Conservation (phyloP, 2,329 filamentous ascomycete species). For the Gaeumannomyces tritici region DNA sequence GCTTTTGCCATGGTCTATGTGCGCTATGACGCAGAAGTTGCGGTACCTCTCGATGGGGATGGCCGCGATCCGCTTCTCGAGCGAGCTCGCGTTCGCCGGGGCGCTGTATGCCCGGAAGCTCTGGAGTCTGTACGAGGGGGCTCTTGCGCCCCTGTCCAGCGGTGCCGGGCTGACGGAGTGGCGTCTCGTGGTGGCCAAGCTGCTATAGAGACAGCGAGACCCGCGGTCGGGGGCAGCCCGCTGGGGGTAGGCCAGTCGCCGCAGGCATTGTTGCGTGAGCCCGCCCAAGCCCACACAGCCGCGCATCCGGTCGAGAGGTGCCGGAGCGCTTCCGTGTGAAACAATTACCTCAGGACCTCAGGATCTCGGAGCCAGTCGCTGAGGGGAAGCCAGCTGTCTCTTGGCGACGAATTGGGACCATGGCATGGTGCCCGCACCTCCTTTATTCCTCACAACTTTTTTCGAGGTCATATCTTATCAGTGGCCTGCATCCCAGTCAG, state of each 20-base stretch:
- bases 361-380: not conserved
- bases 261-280: constrained; percentile 3
- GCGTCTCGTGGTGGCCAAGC: not conserved
- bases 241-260: not conserved
- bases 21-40: constrained; percentile 98
- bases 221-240: not conserved
- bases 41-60: constrained; percentile 74
- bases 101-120: not conserved
- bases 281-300: constrained; percentile 4
- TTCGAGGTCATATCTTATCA: not conserved
- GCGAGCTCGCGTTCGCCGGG: constrained; percentile 17
- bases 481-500: not conserved
- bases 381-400: not conserved
- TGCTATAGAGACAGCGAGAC: not conserved
- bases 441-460: not conserved
- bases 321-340: not conserved
- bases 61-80: constrained; percentile 54
- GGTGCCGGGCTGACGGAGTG: too few relatives aligned
- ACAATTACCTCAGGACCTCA: not conserved
- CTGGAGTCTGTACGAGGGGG: not conserved
- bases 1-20: constrained; percentile 98
- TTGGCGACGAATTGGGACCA: not conserved
- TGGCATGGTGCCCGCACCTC: not conserved
- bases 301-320: constrained; percentile 16
- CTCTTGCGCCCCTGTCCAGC: not conserved